Percentiles rank a stretch among this genome's conserved stretches.
phyloP scores from a whole-genome alignment of 2,329 filamentous ascomycete species.

The Fusarium mangiferae region DNA sequence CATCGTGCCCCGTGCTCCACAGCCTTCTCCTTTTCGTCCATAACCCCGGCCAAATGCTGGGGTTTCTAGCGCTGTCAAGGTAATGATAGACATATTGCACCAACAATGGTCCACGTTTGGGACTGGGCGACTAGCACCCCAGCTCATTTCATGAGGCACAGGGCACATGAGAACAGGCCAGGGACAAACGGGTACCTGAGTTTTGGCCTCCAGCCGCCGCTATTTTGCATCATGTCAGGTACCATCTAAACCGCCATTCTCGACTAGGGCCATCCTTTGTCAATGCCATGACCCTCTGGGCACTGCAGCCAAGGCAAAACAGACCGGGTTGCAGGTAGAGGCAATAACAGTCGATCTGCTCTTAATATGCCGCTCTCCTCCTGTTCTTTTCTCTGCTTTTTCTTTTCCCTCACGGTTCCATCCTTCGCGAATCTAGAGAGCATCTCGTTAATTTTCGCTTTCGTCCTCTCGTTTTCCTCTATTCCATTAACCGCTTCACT shows the following conservation, averaged over 20 bases:
- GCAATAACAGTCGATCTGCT: slow-evolving; percentile 53
- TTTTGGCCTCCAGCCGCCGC: slow-evolving; percentile 20
- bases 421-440: slow-evolving; percentile 63
- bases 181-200: slow-evolving; percentile 33
- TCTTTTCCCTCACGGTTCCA: slow-evolving; percentile 53
- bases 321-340: slow-evolving; percentile 20
- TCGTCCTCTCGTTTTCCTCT: slow-evolving; percentile 61
- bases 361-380: slow-evolving; percentile 44
- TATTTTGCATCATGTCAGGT: slow-evolving; percentile 30
- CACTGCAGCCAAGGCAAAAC: slow-evolving; percentile 37
- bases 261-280: slow-evolving; percentile 28
- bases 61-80: slow-evolving; percentile 15
- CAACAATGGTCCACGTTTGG: slow-evolving; percentile 42
- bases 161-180: slow-evolving; percentile 10
- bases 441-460: slow-evolving; percentile 56
- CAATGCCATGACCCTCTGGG: slow-evolving; percentile 32
- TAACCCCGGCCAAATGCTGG: slow-evolving; percentile 18
- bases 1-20: slow-evolving; percentile 41
- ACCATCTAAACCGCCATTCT: slow-evolving; percentile 33
- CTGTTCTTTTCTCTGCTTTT: slow-evolving; percentile 47
- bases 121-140: slow-evolving; percentile 31
- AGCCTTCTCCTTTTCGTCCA: slow-evolving; percentile 40
- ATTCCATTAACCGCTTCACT: slow-evolving; percentile 78
- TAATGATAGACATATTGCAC: slow-evolving; percentile 39
- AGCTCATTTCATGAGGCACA: slow-evolving; percentile 33